Conservation (phyloP, 352 stramenopile genomes). For the Thraustochytrium striatum region DNA sequence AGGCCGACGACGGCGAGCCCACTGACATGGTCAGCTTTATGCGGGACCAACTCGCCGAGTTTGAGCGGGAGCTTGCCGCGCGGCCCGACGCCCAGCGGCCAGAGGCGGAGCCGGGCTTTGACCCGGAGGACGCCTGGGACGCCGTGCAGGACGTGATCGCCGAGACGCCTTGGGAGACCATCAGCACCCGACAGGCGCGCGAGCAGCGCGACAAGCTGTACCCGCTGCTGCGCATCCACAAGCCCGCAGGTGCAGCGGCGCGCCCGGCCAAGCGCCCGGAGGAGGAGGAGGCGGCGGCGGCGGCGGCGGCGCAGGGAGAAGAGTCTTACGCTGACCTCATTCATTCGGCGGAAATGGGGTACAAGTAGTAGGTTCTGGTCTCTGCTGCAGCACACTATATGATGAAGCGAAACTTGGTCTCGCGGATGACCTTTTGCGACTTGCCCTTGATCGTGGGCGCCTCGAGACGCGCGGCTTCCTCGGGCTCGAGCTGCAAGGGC, state of each 20-base stretch:
- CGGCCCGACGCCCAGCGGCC: conserved; percentile 3
- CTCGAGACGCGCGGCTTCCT: conserved; percentile 15
- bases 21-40: conserved; percentile 2
- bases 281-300: not conserved
- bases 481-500: not conserved
- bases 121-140: conserved; percentile 37
- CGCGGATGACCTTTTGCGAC: not conserved
- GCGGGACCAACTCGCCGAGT: conserved; percentile 53
- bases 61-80: conserved; percentile 60
- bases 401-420: conserved; percentile 41
- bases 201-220: conserved; percentile 64
- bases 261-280: not conserved
- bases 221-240: conserved; percentile 64
- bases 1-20: conserved; percentile 54
- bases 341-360: conserved; percentile 55
- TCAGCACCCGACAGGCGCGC: conserved; percentile 62
- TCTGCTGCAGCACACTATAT: not conserved
- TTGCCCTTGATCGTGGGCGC: conserved; percentile 3
- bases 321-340: conserved; percentile 53
- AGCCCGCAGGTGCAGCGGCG: conserved; percentile 59
- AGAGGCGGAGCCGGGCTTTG: conserved; percentile 5
- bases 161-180: conserved; percentile 69
- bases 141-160: conserved; percentile 63
- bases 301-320: not conserved
- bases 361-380: not conserved